Base-by-base conservation (phyloP, 139 green algal genomes). In the Penium margaritaceum region DNA sequence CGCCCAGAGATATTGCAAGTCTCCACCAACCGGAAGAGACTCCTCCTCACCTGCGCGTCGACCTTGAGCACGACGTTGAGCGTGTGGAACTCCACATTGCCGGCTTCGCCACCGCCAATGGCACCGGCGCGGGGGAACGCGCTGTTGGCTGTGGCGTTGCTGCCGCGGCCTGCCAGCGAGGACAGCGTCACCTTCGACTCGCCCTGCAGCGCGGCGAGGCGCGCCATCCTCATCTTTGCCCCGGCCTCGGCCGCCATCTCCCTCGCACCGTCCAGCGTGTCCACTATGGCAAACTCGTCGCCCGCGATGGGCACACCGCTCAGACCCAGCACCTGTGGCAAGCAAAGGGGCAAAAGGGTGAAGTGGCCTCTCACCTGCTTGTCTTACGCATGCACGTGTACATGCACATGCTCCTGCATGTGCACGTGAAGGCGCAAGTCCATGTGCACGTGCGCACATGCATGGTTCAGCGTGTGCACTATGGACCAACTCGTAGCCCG, bases 31-130 rank as follows among this genome's bases (percentile, higher is more conserved):
- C n/a, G n/a, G n/a, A n/a, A n/a, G n/a, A n/a, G n/a, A n/a, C n/a
- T n/a, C n/a, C n/a, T 70, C 24, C n/a, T n/a, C 17, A 95, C 94
- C 30, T 81, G 86, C 1, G 90, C 65, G 76, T 96, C 92, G 6
- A 88, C 88, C 87, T 94, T 96, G 9, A 97, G 88, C 47, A 97
- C 90, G 37, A 96, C 57, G 84, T 96, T 96, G n/a, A n/a, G n/a
- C n/a, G 24, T n/a, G 29, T 73, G 67, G 30, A 32, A 17, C 43
- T 80, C 64, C 4, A 72, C 58, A n/a, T n/a, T n/a, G n/a, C n/a
- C n/a, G n/a, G n/a, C n/a, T n/a, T n/a, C n/a, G n/a, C n/a, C n/a
- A 30, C 19, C 61, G 21, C 61, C 61, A 39, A 4, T 36, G 27
- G 33, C 64, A 5, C 29, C 29, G 15, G 9, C 14, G 24, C 53